These are phyloP conservation scores for Lentinula novae-zelandiae DNA, from an alignment of 1,284 basidiomycete genomes.

Conservation along the genomic window DNA sequence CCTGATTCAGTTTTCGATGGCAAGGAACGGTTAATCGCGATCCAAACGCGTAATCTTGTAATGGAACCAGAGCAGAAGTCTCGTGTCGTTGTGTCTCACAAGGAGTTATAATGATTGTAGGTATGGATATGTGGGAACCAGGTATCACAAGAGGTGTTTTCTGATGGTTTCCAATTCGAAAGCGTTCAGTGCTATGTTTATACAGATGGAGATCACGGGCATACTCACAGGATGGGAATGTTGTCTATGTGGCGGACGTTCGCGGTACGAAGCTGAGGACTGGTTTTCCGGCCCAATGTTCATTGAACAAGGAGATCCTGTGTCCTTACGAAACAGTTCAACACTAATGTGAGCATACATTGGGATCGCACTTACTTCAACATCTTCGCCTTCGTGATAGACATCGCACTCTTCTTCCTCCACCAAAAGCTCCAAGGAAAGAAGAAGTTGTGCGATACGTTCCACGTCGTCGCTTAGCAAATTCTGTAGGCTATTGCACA, in stretches of 20 bases:
- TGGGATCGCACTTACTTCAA: not conserved
- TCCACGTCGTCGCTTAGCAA: conserved; percentile 30
- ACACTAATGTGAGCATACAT: not conserved
- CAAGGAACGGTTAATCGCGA: conserved; percentile 47
- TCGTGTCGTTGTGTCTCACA: conserved; percentile 33
- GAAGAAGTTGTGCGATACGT: conserved; percentile 30
- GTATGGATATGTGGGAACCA: conserved; percentile 34
- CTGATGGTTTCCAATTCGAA: not conserved
- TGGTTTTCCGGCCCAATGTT: not conserved
- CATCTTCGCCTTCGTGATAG: conserved; percentile 6
- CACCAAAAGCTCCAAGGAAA: conserved; percentile 27
- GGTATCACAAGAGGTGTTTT: conserved; percentile 27
- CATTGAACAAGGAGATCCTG: not conserved
- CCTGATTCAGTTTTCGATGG: conserved; percentile 41
- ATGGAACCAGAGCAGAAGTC: conserved; percentile 40
- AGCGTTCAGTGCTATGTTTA: not conserved
- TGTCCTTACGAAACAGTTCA: not conserved
- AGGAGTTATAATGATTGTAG: conserved; percentile 48
- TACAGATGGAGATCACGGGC: not conserved
- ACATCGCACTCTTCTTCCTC: conserved; percentile 9
- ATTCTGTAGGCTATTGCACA: conserved; percentile 28
- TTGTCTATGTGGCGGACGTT: conserved; percentile 23
- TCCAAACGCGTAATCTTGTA: conserved; percentile 52
- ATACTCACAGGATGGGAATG: conserved; percentile 22
- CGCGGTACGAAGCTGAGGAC: not conserved